Evolutionary conservation across 805 yeast species (phyloP), one percentile per base, ranked within the genome.

Genomic region (Ogataea trehalophila): DNA sequence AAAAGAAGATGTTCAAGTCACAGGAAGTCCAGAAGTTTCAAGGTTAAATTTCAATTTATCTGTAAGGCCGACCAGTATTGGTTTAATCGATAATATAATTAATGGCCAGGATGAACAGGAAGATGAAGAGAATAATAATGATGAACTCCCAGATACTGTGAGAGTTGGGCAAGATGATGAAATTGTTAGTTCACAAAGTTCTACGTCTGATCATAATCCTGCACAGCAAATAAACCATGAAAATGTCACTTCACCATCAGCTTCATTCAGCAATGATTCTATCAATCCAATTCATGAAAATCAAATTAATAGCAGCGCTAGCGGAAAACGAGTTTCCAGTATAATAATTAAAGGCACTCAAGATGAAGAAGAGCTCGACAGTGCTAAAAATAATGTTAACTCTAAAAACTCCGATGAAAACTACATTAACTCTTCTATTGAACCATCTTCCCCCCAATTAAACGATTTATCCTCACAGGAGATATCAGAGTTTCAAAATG

Each of bases 1-100:
- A 14, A 43, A 42, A 11, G 47, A 45, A 13, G 54, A 49, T n/a
- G 45, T 58, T 9, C 61, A 57, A 41, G 61, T 58, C 22, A 61
- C 61, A 5, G 62, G 59, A 7, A 56, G 61, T 1, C 44, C 50
- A 6, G 58, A 57, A 34, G 54, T 47, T 33, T 44, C 51, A 4
- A 43, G 51, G 1, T 18, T 26, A 26, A 11, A 9, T 26, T 9
- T 11, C 31, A 33, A 11, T 15, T 22, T 5, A 11, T 23, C 16
- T 18, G 11, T 15, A 15, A 22, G 13, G 22, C 22, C 26, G 9
- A 9, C 22, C 39, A 20, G 6, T 14, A 4, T 17, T 26, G 4
- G 38, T 23, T 23, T n/a, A 33, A 39, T 39, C n/a, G 16, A 39
- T 23, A 39, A 23, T 15, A 23, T 9, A 20, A 26, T 31, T 4